Conservation (phyloP, 164 flowering plant genomes). For the Litsea cubeba region DNA sequence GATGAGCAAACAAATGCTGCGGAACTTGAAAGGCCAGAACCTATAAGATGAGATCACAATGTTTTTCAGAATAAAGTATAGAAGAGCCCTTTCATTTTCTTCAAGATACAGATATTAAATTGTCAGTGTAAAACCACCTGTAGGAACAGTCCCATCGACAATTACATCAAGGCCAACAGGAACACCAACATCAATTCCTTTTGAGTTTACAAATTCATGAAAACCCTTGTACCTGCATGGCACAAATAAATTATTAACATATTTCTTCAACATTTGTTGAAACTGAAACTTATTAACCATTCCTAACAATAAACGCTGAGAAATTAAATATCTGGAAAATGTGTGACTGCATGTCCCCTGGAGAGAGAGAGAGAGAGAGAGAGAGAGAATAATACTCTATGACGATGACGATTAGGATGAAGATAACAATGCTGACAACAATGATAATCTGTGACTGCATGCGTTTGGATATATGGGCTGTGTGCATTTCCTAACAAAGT, state of each 20-base stretch:
- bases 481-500: not conserved
- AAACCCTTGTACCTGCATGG: constrained; percentile 78
- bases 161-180: constrained; percentile 90
- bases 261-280: not conserved
- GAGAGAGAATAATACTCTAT: not conserved
- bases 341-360: too few relatives aligned
- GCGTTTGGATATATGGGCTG: too few relatives aligned
- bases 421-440: too few relatives aligned
- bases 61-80: not conserved
- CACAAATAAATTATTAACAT: not conserved
- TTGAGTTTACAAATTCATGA: constrained; percentile 69
- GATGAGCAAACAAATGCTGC: constrained; percentile 98
- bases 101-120: not conserved
- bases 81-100: not conserved
- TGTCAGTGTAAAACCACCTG: constrained; percentile 46
- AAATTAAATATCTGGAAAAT: too few relatives aligned
- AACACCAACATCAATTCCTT: constrained; percentile 60
- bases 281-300: too few relatives aligned
- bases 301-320: too few relatives aligned
- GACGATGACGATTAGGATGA: too few relatives aligned
- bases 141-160: constrained; percentile 90
- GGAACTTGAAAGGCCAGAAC: constrained; percentile 96
- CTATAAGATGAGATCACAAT: constrained; percentile 27
- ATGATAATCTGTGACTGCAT: too few relatives aligned
- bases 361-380: constrained; percentile 1